Evolutionary conservation across 768 basidiomycete genomes (phyloP), one percentile per base, ranked within the genome.

Genomic region (Russula griseocarnosa): DNA sequence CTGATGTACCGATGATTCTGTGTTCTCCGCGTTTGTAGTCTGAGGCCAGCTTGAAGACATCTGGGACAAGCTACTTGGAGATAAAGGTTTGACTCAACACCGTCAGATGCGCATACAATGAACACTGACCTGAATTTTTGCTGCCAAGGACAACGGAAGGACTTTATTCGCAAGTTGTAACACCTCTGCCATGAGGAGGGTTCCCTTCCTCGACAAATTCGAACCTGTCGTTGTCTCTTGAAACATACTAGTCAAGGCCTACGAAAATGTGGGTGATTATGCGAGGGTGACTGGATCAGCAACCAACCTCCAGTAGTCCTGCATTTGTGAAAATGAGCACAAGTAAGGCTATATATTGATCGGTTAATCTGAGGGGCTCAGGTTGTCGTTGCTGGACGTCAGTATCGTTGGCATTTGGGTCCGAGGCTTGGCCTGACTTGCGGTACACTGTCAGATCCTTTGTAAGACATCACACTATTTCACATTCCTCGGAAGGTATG

Each of bases 281-380:
- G 7, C 0, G 14, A 56, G 6, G 58, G 24, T 49, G 42, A 28
- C 6, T 24, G 46, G 55, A 32, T 73, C 9, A 28, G 44, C 49
- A 20, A 74, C 83, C 66, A 65, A 95, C 96, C 74, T 98, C 94
- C 51, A 94, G 76, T 1, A 99, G 76, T 24, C 96, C 97, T 16
- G 92, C 88, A 69, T 93, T 88, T 4, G 87, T 84, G 62, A 98
- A 85, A 3, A 97, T 84, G 20, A 90, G 79, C 9, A 98, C 79
- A 5, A 98, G 78, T 16, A 99, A 78, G 0, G 90, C 90, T 56
- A 94, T 83, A 72, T 94, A 98, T 71, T 98, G 97, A 70, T 98
- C 95, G 1, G 94, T 89, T 28, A 98, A 74, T 70, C 90, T 94
- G 50, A 94, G 77, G 5, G 83, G 82, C 65, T 89, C 87, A 30